Conservation (phyloP, 2,329 filamentous ascomycete species). For the Neofusicoccum cordaticola region DNA sequence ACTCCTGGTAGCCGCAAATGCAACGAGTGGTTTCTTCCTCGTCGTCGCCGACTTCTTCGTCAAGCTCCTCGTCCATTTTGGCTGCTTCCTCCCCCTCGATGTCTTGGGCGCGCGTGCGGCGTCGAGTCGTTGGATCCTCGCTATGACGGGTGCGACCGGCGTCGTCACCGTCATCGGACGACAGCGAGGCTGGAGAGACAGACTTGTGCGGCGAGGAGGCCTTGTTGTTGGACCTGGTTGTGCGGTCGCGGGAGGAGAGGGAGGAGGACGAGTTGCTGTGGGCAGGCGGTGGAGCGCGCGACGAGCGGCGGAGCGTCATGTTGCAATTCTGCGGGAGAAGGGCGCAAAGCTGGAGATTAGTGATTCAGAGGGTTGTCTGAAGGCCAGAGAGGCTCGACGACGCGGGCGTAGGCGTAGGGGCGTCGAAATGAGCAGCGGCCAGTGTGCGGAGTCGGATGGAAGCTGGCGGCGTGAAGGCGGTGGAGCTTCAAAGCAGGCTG, state of each 20-base stretch:
- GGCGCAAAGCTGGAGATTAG: neutral
- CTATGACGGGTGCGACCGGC: slow-evolving; percentile 49
- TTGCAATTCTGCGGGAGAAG: slow-evolving; percentile 19
- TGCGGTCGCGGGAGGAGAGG: slow-evolving; percentile 70
- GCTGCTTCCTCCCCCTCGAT: slow-evolving; percentile 51
- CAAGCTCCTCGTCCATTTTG: slow-evolving; percentile 51
- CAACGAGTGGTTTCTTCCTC: slow-evolving; percentile 93
- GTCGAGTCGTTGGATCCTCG: slow-evolving; percentile 69
- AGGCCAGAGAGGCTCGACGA: neutral
- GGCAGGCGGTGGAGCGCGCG: slow-evolving; percentile 71
- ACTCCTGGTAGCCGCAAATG: slow-evolving; percentile 91
- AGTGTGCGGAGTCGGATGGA: slow-evolving; percentile 21
- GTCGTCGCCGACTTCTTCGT: slow-evolving; percentile 62
- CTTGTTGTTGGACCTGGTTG: slow-evolving; percentile 69
- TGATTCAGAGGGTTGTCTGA: neutral
- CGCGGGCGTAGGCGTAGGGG: slow-evolving; percentile 4
- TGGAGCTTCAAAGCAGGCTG: slow-evolving; percentile 36
- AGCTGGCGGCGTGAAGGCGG: slow-evolving; percentile 27
- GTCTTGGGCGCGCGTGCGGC: slow-evolving; percentile 74
- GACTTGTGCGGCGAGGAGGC: slow-evolving; percentile 72
- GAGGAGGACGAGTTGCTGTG: slow-evolving; percentile 75
- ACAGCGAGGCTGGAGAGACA: slow-evolving; percentile 68
- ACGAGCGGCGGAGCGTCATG: slow-evolving; percentile 80
- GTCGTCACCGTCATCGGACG: slow-evolving; percentile 65
- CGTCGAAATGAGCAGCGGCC: slow-evolving; percentile 20